Conservation (phyloP, 805 yeast genomes). For the Candida odintsovae region DNA sequence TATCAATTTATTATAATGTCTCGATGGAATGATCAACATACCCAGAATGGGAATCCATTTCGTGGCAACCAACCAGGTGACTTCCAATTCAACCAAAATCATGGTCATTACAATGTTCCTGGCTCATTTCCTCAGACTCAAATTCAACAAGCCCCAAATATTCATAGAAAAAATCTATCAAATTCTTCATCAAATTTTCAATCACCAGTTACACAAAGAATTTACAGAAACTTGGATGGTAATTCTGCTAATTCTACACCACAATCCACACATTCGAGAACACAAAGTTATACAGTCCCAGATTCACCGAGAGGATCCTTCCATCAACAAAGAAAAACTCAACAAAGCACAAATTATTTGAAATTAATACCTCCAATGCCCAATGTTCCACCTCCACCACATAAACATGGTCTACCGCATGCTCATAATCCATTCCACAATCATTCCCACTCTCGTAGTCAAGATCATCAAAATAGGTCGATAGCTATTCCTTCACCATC, state of each 20-base stretch:
- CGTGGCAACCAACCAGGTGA: background rate
- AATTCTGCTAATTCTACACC: background rate
- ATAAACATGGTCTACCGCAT: background rate
- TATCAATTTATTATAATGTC: constrained; percentile 1
- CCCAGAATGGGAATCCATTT: background rate
- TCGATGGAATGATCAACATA: constrained; percentile 1
- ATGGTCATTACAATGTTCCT: constrained; percentile 3
- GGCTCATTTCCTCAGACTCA: constrained; percentile 5
- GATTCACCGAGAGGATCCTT: background rate
- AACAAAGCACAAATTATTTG: constrained; percentile 16
- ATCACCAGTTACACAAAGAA: background rate
- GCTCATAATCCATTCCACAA: too few relatives aligned
- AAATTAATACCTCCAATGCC: constrained; percentile 26
- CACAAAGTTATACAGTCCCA: constrained; percentile 1
- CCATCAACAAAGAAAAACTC: constrained; percentile 3
- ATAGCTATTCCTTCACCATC: constrained; percentile 7
- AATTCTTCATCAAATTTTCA: background rate
- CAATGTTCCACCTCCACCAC: constrained; percentile 1
- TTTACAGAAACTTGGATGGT: background rate
- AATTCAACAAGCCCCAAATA: background rate
- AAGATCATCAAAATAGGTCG: constrained; percentile 6
- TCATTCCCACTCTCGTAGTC: constrained; percentile 2
- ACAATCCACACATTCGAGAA: background rate
- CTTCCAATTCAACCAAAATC: background rate
- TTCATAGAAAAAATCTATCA: background rate